Evolutionary conservation across 371 early-diverging fungal species (phyloP), one percentile per base, ranked within the genome.

Genomic region (Mortierella sp.): DNA sequence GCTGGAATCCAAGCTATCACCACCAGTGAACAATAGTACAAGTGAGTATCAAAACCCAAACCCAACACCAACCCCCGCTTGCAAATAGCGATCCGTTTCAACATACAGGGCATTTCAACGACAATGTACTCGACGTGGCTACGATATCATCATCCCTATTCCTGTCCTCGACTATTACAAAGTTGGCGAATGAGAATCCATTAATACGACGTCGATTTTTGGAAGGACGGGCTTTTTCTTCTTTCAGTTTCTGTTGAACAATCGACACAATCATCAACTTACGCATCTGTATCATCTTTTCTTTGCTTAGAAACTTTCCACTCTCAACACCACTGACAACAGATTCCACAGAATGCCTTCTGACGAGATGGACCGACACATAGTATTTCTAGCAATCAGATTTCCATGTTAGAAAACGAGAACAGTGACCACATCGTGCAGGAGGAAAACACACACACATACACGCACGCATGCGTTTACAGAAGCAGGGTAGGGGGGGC

Each of bases 1-100:
- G 87, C 3, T 81, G 81, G 52, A 87, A 86, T 1, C 86, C 86
- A 46, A 92, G 82, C 82, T 89, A 66, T n/a, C n/a, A n/a, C n/a
- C n/a, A n/a, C n/a, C n/a, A n/a, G n/a, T n/a, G n/a, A n/a, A n/a
- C n/a, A n/a, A n/a, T n/a, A n/a, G n/a, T n/a, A n/a, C n/a, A n/a
- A n/a, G n/a, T n/a, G n/a, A n/a, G n/a, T n/a, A n/a, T n/a, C n/a
- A n/a, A n/a, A n/a, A n/a, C n/a, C n/a, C n/a, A n/a, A n/a, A n/a
- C n/a, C n/a, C n/a, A n/a, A n/a, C n/a, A n/a, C n/a, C n/a, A n/a
- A n/a, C n/a, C n/a, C n/a, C n/a, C 49, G 7, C 39, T 7, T 14
- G 4, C 39, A 37, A 1, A n/a, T 29, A n/a, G 37, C 13, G 6
- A 21, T n/a, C 17, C 57, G 14, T 25, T 8, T 60, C 22, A 45